These are phyloP conservation scores for Fusarium fracticaudum DNA, from an alignment of 2,329 filamentous ascomycete species.

Conservation along the genomic window DNA sequence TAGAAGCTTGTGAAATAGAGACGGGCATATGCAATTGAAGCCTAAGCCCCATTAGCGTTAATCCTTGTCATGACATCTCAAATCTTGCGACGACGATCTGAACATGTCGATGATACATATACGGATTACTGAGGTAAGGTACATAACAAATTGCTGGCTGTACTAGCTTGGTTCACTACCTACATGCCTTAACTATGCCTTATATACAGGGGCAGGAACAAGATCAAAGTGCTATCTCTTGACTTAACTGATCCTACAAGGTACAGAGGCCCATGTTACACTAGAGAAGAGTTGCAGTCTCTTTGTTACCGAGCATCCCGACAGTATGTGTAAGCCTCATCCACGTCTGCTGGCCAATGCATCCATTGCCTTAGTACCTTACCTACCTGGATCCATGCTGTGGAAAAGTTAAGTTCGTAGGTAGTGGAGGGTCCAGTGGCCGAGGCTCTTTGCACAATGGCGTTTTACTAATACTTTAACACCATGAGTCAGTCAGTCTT, in stretches of 20 bases:
- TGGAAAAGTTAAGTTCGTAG: not conserved
- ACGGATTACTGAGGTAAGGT: not conserved
- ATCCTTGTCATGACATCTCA: not conserved
- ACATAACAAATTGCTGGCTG: not conserved
- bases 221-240: not conserved
- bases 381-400: not conserved
- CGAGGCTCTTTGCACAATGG: constrained; percentile 14
- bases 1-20: not conserved
- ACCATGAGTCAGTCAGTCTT: not conserved
- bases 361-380: not conserved
- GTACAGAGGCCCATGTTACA: not conserved
- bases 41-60: not conserved
- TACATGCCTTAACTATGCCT: not conserved
- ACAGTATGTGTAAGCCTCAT: constrained; percentile 19
- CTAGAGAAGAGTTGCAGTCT: not conserved
- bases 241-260: not conserved
- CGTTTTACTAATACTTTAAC: constrained; percentile 10
- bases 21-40: not conserved
- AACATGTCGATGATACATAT: not conserved
- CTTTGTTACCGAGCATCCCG: constrained; percentile 19
- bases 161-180: not conserved
- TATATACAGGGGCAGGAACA: not conserved
- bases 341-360: not conserved
- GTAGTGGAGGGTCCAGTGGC: not conserved
- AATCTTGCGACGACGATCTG: not conserved